phyloP scores from a whole-genome alignment of 768 basidiomycete genomes.

The Amyloporia xantha region DNA sequence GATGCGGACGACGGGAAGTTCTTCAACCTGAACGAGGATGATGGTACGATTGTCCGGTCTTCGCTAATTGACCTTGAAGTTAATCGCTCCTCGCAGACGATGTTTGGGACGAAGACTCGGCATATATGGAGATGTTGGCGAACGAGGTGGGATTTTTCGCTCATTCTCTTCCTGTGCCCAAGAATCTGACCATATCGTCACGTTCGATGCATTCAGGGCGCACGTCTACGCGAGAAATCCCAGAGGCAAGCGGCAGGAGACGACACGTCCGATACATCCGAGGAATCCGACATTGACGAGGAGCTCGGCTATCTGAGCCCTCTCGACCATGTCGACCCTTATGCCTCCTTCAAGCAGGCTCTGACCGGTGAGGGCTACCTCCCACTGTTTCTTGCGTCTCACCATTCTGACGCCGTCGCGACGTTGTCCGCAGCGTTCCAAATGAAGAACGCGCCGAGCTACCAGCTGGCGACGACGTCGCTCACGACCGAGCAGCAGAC shows the following conservation, averaged over 20 bases:
- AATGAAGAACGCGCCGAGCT: constrained; percentile 57
- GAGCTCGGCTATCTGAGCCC: constrained; percentile 84
- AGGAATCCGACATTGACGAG: constrained; percentile 56
- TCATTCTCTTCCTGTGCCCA: too few species aligned
- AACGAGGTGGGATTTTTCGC: constrained; percentile 52
- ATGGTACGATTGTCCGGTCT: constrained; percentile 31
- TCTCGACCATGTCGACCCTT: constrained; percentile 73
- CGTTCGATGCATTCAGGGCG: constrained; percentile 41
- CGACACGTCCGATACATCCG: constrained; percentile 30
- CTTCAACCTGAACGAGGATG: constrained; percentile 62
- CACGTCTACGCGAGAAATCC: constrained; percentile 61
- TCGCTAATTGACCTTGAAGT: neutral
- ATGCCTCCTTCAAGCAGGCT: constrained; percentile 71
- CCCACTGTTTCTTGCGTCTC: neutral
- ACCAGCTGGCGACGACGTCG: constrained; percentile 67
- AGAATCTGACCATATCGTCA: neutral
- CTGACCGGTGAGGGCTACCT: constrained; percentile 66
- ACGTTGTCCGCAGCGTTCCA: constrained; percentile 51
- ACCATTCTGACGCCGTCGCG: neutral
- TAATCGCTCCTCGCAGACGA: constrained; percentile 47
- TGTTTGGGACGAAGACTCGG: constrained; percentile 87
- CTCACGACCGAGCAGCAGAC: constrained; percentile 74
- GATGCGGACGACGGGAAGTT: constrained; percentile 46
- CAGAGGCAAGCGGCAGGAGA: constrained; percentile 33
- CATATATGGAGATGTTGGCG: constrained; percentile 81